Evolutionary conservation across 1,139 yeast genomes (phyloP), one percentile per base, ranked within the genome.

Genomic region (Saccharomyces hybrid): DNA sequence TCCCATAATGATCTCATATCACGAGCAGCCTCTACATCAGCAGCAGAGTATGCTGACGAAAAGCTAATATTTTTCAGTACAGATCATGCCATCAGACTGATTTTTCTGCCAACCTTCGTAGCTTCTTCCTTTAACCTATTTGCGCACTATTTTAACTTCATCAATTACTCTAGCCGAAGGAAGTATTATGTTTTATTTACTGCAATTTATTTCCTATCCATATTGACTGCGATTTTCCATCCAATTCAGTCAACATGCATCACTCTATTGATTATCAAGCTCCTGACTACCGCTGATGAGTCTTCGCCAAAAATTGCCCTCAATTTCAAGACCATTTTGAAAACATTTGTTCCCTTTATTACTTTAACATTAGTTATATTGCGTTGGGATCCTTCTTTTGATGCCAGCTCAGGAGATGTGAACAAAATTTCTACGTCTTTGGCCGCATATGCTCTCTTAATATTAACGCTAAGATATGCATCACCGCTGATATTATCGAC

Each of bases 71-170:
- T 31, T 44, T 32, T 50, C 23, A 44, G 34, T 16, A 44, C 25
- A 19, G 52, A 50, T 14, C 48, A 51, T 28, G 16, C 49, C 11
- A 51, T 54, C 9, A 55, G 63, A 26, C 46, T 61, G 19, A 27
- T 64, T 5, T 42, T 65, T 6, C 55, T 69, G 4, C 74, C 74
- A 4, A 8, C 63, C 23, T 66, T 70, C 41, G 54, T 67, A 13
- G 65, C 70, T 1, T 58, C 67, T 11, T 48, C 59, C 7, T 61
- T 62, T 25, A 54, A 59, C 1, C 38, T 52, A 6, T 46, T 59
- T 26, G 59, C 57, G 19, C 31, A 38, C 31, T 38, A 54, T 29
- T 47, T 55, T 27, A 54, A 53, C n/a, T 53, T 57, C 41, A 51
- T 54, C 42, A 48, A 54, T 38, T 16, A 42, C n/a, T 14, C 8